Evolutionary conservation across 306 rosid genomes (phyloP).

Genomic region (Medicago truncatula): MtrunA17r5.0-ANR NC_053042.1:40992001-40992500

Average conservation of each 20-base stretch:
- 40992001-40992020: neutral
- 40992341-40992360: neutral
- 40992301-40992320: constrained; percentile 50
- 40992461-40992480: constrained; percentile 72
- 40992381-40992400: constrained; percentile 96
- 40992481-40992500: constrained; percentile 18
- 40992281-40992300: constrained; percentile 49
- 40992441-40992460: constrained; percentile 49
- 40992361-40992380: constrained; percentile 88
- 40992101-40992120: constrained; percentile 47
- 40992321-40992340: neutral
- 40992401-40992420: constrained; percentile 84
- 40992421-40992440: constrained; percentile 93
- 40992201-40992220: constrained; percentile 49
- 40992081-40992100: neutral
- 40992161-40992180: constrained; percentile 50
- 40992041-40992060: neutral
- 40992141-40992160: neutral
- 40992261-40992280: neutral
- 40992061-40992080: constrained; percentile 25
- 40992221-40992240: constrained; percentile 36
- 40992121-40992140: constrained; percentile 42
- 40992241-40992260: constrained; percentile 44
- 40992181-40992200: constrained; percentile 60
- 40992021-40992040: neutral